A percentile compares a stretch with the other conserved stretches of the same genome.
Conservation (phyloP, 306 rosid genomes). For the Quercus cerris region DNA sequence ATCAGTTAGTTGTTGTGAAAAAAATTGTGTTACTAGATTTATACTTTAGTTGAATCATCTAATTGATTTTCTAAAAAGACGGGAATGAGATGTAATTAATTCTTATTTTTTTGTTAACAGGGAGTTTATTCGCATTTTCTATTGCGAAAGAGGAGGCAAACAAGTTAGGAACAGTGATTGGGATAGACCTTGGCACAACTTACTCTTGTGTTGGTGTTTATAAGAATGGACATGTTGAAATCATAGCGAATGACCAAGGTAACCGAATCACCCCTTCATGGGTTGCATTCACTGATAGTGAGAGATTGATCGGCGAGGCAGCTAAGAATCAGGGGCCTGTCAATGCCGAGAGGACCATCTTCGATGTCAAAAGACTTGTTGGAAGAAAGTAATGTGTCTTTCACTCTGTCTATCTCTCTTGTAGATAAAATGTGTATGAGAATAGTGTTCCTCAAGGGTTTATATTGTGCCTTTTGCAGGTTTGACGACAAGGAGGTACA, state of each 20-base stretch:
- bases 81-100: background rate
- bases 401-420: background rate
- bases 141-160: too few relatives aligned
- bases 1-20: too few relatives aligned
- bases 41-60: background rate
- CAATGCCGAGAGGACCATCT: conserved; percentile 8
- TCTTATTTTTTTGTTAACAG: background rate
- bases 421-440: background rate
- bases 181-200: conserved; percentile 24
- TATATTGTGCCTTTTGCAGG: too few relatives aligned
- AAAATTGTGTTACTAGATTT: too few relatives aligned
- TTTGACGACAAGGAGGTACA: too few relatives aligned
- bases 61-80: background rate
- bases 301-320: conserved; percentile 19
- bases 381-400: conserved; percentile 10
- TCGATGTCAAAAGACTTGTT: conserved; percentile 12
- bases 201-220: conserved; percentile 13
- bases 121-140: background rate
- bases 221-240: conserved; percentile 3
- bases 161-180: conserved; percentile 1
- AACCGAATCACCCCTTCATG: conserved; percentile 16
- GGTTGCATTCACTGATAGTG: conserved; percentile 20
- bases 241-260: conserved; percentile 18
- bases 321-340: conserved; percentile 17
- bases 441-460: too few relatives aligned